Evolutionary conservation across 2,329 filamentous ascomycete genomes (phyloP).

Genomic region (Trichoderma koningiopsis): DNA sequence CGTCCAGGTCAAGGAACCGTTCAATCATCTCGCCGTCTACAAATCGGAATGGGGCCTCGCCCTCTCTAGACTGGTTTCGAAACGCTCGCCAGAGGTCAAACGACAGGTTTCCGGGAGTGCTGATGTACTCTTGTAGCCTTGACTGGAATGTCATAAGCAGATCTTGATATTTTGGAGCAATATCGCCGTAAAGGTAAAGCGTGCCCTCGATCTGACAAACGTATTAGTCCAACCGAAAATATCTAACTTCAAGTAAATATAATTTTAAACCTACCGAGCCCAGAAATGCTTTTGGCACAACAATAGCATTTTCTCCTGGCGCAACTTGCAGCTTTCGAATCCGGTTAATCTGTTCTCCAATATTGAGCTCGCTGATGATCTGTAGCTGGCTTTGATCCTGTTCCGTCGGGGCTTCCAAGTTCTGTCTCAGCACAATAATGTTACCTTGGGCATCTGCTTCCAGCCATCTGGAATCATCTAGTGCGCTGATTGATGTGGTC

Average conservation of each 20-base stretch:
- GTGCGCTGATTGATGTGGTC: constrained; percentile 74
- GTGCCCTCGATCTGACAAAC: constrained; percentile 76
- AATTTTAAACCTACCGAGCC: constrained; percentile 67
- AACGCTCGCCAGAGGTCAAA: constrained; percentile 85
- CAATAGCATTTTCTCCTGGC: constrained; percentile 63
- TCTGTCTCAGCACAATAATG: constrained; percentile 75
- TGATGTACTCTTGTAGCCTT: constrained; percentile 66
- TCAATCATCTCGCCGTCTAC: constrained; percentile 92
- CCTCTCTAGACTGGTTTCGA: constrained; percentile 70
- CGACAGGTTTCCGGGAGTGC: constrained; percentile 70
- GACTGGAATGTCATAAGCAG: constrained; percentile 80
- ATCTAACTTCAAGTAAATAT: background rate
- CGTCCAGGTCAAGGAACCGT: constrained; percentile 72
- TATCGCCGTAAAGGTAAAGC: constrained; percentile 85
- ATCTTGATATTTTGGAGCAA: constrained; percentile 72
- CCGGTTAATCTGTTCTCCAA: constrained; percentile 92
- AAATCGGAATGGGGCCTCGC: constrained; percentile 80
- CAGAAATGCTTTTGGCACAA: constrained; percentile 82
- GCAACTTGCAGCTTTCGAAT: constrained; percentile 75
- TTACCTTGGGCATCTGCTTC: constrained; percentile 88
- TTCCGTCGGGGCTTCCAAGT: constrained; percentile 69
- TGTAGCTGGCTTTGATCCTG: constrained; percentile 73
- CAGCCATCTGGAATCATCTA: constrained; percentile 75
- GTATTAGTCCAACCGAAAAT: background rate
- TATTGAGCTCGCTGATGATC: constrained; percentile 75